Base-by-base conservation (phyloP, 805 yeast genomes). In the Pichia nanzhaoensis region DNA sequence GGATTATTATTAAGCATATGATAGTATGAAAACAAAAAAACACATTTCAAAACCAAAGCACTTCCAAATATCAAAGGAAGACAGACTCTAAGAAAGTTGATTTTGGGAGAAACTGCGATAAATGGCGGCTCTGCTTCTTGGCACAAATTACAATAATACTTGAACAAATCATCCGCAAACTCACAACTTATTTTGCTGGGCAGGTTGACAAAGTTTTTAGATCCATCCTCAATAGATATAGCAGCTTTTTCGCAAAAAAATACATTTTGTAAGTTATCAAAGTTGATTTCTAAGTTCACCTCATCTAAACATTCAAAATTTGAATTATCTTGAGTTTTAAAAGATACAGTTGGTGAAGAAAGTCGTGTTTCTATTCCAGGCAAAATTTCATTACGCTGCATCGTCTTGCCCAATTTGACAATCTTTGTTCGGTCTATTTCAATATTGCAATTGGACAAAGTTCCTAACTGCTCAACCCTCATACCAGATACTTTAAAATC, bases 31-130 rank as follows among this genome's bases (percentile, higher is more conserved):
- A 44, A 45, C n/a, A 52, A 37, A n/a, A 54, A 39, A 39, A 47
- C 54, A 16, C 39, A 39, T 36, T 52, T 54, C 31, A 54, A 37
- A 17, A 49, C 51, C 3, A 51, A 39, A 3, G 45, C 44, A 31
- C 49, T 54, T 20, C 55, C 55, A 27, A 50, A 34, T 2, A 52
- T 52, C n/a, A 54, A 24, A 9, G 57, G 57, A 4, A 46, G 38
- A 32, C 51, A 47, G 13, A 54, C 45, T 12, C 37, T 44, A 19
- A 54, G 19, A 22, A 54, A 43, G 31, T 47, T 52, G 12, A 47
- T 28, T 18, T 41, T 35, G 5, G 31, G 13, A 7, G 28, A 7
- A 7, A 24, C 10, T 24, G 17, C 14, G 39, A 49, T 44, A 10
- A 10, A 6, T 22, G 10, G 4, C 1, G 30, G 16, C 14, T 10